Conservation (phyloP, 2,329 filamentous ascomycete species). For the Botrytis squamosa region DNA sequence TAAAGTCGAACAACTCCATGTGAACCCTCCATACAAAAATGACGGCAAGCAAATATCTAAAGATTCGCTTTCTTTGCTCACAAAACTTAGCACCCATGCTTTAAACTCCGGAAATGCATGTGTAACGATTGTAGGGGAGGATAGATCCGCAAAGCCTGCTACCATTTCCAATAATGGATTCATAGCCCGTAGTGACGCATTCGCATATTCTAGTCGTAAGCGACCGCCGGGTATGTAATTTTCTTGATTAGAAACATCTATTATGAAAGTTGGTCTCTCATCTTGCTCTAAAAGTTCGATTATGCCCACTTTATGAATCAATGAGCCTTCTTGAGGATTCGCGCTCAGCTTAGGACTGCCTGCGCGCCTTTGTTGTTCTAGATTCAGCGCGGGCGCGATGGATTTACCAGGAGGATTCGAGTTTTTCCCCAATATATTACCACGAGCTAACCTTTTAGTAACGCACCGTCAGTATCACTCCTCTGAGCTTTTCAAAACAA, state of each 20-base stretch:
- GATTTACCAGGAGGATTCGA: constrained; percentile 46
- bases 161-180: constrained; percentile 35
- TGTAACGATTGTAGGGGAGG: constrained; percentile 39
- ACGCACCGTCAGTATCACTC: constrained; percentile 1
- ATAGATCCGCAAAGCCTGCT: constrained; percentile 32
- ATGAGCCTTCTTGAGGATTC: constrained; percentile 49
- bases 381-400: background rate
- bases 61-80: constrained; percentile 51
- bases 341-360: background rate
- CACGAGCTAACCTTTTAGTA: constrained; percentile 8
- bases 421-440: constrained; percentile 45
- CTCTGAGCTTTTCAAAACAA: background rate
- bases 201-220: constrained; percentile 66
- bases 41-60: constrained; percentile 54
- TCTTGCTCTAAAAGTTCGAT: constrained; percentile 75
- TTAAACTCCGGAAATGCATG: constrained; percentile 64
- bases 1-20: constrained; percentile 70
- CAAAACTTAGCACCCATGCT: constrained; percentile 61
- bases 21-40: constrained; percentile 60
- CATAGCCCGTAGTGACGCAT: constrained; percentile 59
- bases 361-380: background rate
- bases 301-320: constrained; percentile 64
- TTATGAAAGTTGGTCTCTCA: constrained; percentile 71
- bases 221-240: constrained; percentile 52
- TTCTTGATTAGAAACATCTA: constrained; percentile 62